Percentiles rank a stretch among this genome's conserved stretches.
Evolutionary conservation across 2,329 filamentous ascomycete genomes (phyloP).

Genomic region (Mycosphaerella arachidis): DNA sequence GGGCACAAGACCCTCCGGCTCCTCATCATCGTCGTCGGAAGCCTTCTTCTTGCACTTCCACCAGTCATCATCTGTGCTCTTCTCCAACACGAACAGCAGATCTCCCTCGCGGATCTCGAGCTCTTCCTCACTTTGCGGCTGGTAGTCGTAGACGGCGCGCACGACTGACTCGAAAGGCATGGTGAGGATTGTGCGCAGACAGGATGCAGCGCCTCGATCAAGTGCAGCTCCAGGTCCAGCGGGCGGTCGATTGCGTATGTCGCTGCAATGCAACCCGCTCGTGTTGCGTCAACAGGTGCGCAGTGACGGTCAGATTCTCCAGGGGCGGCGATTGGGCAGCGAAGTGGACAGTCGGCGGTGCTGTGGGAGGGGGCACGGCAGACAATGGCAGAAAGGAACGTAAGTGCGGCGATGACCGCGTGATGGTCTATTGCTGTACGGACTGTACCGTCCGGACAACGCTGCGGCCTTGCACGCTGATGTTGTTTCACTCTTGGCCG

Average conservation of each 20-base stretch:
- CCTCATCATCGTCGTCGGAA: constrained; percentile 74
- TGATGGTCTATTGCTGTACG: background rate
- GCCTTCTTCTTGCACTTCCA: constrained; percentile 96
- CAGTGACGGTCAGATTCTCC: background rate
- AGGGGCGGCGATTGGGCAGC: background rate
- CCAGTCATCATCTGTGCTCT: constrained; percentile 73
- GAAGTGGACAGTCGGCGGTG: background rate
- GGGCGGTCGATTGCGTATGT: background rate
- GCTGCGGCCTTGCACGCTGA: background rate
- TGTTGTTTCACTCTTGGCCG: background rate
- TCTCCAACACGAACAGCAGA: constrained; percentile 81
- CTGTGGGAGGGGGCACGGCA: background rate
- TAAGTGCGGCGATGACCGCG: background rate
- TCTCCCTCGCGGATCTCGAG: constrained; percentile 81
- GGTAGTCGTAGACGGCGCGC: constrained; percentile 88
- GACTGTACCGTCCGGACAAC: background rate
- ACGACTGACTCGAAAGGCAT: constrained; percentile 95
- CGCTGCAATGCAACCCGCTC: background rate
- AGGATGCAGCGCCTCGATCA: background rate
- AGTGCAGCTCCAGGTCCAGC: background rate
- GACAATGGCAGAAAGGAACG: background rate
- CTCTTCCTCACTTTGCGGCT: constrained; percentile 80
- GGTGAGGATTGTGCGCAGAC: constrained; percentile 2
- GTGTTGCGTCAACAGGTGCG: background rate
- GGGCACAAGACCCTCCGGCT: constrained; percentile 83